phyloP scores from a whole-genome alignment of 2,329 filamentous ascomycete species.

The Drechmeria coniospora region DNA sequence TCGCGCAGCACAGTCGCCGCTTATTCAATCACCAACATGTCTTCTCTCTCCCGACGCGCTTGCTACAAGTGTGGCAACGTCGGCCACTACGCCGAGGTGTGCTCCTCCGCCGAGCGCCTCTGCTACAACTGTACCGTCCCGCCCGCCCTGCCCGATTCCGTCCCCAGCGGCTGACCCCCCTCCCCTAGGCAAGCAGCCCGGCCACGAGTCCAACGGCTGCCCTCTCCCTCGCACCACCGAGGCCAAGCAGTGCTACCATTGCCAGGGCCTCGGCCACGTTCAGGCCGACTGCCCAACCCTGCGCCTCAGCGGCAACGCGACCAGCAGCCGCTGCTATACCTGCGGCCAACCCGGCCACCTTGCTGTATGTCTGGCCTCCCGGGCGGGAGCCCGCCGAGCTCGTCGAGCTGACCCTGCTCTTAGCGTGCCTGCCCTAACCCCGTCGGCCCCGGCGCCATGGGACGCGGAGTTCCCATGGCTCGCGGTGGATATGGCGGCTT shows the following conservation, averaged over 20 bases:
- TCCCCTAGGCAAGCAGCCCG: conserved; percentile 62
- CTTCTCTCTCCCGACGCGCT: conserved; percentile 65
- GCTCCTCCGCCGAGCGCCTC: conserved; percentile 92
- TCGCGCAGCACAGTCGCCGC: not conserved
- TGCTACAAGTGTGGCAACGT: conserved; percentile 78
- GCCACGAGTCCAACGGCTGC: conserved; percentile 96
- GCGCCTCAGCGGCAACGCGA: conserved; percentile 68
- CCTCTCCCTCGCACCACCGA: conserved; percentile 93
- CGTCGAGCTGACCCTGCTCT: conserved; percentile 5
- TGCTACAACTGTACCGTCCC: conserved; percentile 88
- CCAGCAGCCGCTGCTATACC: conserved; percentile 87
- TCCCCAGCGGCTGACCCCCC: not conserved
- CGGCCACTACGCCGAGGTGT: conserved; percentile 75
- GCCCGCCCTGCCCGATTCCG: not conserved
- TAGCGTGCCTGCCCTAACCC: conserved; percentile 75
- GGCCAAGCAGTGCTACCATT: conserved; percentile 99
- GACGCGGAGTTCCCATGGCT: conserved; percentile 49
- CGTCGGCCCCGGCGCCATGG: conserved; percentile 40
- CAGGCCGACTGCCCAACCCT: conserved; percentile 98
- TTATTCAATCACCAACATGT: conserved; percentile 36
- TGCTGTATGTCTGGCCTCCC: conserved; percentile 43
- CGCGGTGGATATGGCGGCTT: conserved; percentile 55
- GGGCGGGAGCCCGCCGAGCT: not conserved
- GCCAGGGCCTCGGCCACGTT: conserved; percentile 94
- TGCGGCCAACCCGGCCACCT: conserved; percentile 88